Base-by-base conservation (phyloP, 2,329 filamentous ascomycete species). In the Setomelanomma holmii region DNA sequence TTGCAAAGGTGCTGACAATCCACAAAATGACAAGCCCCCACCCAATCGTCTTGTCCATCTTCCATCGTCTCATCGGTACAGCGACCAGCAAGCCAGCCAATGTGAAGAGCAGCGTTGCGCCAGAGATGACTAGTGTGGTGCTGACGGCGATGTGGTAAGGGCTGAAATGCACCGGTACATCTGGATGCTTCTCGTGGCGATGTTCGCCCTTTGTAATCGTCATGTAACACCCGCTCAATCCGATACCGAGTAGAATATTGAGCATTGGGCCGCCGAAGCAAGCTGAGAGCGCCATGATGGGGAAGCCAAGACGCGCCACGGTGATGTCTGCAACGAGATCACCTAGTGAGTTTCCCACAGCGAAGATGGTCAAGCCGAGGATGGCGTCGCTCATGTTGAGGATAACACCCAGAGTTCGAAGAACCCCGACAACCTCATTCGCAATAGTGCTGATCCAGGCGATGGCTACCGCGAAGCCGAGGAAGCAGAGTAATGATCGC, bases 201-300 rank as follows among this genome's bases (percentile, higher is more conserved):
- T 85, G 81, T 62, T 89, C 84, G 16, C 89, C 89, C 24, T 85
- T 82, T 48, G 83, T 83, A 14, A 96, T 81, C 50, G 90, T 93
- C 84, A 97, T 95, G 71, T 93, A 96, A 34, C 91, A 84, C 14
- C 95, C 95, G 21, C 89, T 90, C 4, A 98, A 80, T n/a, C 95
- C 95, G 45, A 99, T 93, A 0, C 95, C 95, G 4, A 99, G 84
- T 0, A 99, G 79, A 57, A 99, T 99, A 66, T 99, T 99, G 35
- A 99, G 84, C 91, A 99, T 93, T 0, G 95, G 95, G 0, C 95
- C 96, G n/a, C 95, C 95, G 72, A 99, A 97, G 72, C 95, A 99
- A 4, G 95, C 95, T 27, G 90, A 93, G 35, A 89, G 78, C 1
- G 95, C 95, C 95, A 99, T 99, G 57, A 99, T 92, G 0, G 95